Conservation (phyloP, 2,329 filamentous ascomycete genomes). For the Colletotrichum paranaense region DNA sequence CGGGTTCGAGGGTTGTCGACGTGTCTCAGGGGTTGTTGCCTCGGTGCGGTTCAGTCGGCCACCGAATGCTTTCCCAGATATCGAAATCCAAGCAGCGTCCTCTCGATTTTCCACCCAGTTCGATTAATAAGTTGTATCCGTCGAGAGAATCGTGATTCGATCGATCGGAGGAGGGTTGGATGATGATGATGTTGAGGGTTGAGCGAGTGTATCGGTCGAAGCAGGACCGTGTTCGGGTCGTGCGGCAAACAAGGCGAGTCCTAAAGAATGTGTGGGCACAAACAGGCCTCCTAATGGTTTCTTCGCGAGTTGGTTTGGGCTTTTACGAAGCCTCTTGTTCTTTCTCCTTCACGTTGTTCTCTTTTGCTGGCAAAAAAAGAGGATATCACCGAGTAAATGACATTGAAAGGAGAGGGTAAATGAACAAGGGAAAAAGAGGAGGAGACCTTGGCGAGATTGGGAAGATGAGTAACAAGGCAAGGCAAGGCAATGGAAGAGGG, state of each 20-base stretch:
- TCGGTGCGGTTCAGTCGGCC: conserved; percentile 4
- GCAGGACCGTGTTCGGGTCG: conserved; percentile 17
- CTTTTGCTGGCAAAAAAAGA: conserved; percentile 23
- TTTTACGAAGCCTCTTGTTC: background rate
- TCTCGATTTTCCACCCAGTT: background rate
- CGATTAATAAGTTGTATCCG: conserved; percentile 7
- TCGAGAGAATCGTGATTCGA: conserved; percentile 5
- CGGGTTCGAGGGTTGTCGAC: conserved; percentile 1
- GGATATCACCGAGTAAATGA: conserved; percentile 31
- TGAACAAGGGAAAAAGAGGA: conserved; percentile 31
- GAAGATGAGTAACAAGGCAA: conserved; percentile 34
- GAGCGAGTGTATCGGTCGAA: conserved; percentile 30
- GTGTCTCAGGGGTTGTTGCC: background rate
- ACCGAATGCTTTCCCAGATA: background rate
- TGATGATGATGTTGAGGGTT: background rate
- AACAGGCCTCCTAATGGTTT: conserved; percentile 1
- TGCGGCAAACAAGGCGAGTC: conserved; percentile 28
- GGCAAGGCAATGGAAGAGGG: conserved; percentile 28
- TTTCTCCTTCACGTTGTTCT: background rate
- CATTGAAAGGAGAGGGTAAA: conserved; percentile 28
- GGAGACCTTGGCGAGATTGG: conserved; percentile 29
- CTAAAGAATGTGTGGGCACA: conserved; percentile 34
- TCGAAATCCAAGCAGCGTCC: background rate
- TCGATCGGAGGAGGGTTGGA: conserved; percentile 20
- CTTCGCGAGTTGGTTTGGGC: background rate